A percentile compares a stretch with the other conserved stretches of the same genome.
Conservation (phyloP, 2,329 filamentous ascomycete species). For the Trichoderma breve region DNA sequence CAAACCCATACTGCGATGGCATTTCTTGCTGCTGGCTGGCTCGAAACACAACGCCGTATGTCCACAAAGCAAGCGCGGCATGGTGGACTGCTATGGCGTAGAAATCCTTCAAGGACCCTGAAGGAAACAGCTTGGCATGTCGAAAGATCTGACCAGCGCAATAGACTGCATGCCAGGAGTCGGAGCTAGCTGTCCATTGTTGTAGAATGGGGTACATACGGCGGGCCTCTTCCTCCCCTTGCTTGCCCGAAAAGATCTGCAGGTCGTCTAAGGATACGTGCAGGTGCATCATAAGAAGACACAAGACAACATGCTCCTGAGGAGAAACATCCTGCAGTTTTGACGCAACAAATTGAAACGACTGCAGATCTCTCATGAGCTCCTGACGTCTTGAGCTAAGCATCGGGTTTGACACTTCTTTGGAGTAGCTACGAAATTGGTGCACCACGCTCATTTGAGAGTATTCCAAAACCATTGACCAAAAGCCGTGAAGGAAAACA, state of each 20-base stretch:
- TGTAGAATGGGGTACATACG: conserved; percentile 57
- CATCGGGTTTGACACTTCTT: conserved; percentile 44
- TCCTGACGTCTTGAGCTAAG: conserved; percentile 60
- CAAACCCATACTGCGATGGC: conserved; percentile 34
- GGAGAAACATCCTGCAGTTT: conserved; percentile 45
- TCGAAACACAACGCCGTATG: conserved; percentile 59
- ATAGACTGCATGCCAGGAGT: conserved; percentile 61
- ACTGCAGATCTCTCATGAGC: conserved; percentile 55
- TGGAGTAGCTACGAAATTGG: conserved; percentile 47
- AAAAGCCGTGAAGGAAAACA: conserved; percentile 64
- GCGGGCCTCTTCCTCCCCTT: conserved; percentile 63
- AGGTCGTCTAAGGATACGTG: conserved; percentile 64
- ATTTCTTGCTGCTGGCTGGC: conserved; percentile 37
- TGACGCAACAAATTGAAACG: conserved; percentile 44
- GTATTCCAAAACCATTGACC: conserved; percentile 65
- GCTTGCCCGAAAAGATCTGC: conserved; percentile 66
- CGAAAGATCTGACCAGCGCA: conserved; percentile 67
- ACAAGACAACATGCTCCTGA: conserved; percentile 48
- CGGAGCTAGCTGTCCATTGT: conserved; percentile 55
- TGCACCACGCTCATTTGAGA: conserved; percentile 56
- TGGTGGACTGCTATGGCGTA: conserved; percentile 68
- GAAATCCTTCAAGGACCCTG: conserved; percentile 60
- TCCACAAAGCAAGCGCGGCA: conserved; percentile 66
- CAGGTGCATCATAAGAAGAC: conserved; percentile 61
- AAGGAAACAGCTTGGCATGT: conserved; percentile 54